Base-by-base conservation (phyloP, 495 filamentous ascomycete genomes). In the Xylaria grammica region DNA sequence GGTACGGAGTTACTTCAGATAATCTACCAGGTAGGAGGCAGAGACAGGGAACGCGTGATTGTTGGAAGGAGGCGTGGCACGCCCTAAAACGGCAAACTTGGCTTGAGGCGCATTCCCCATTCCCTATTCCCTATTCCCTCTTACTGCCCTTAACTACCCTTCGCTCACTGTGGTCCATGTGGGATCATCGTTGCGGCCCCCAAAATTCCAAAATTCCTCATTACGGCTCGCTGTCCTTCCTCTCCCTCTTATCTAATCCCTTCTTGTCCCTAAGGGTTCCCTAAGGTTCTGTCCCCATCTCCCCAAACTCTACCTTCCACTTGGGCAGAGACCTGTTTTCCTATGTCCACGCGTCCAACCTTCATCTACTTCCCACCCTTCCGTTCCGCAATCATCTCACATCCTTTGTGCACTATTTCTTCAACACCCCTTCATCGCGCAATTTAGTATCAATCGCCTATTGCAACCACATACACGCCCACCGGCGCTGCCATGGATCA, bases 401-500 rank as follows among this genome's bases (percentile, higher is more conserved):
- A 46, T 40, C 26, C 22, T 34, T 49, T 13, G 36, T 60, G 36
- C 56, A n/a, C 22, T 30, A 17, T 50, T 29, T 27, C 46, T 32
- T 40, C 48, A 42, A 44, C 4, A 32, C 24, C 13, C n/a, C 38
- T 44, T n/a, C 54, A 10, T 30, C 11, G 26, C 49, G 7, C 26
- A 51, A 29, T 17, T 9, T 15, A 51, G 19, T 30, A 27, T 2
- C 22, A 5, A 48, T 22, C 13, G 11, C 49, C n/a, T 52, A 1
- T 4, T 34, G 34, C 19, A 17, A 36, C 19, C 2, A 34, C 29
- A 10, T n/a, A n/a, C 10, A 26, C 45, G 26, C 30, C n/a, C 44
- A 22, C 27, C 52, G 30, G 30, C 38, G 15, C 5, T 9, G 46
- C 6, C 5, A 73, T 73, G 71, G 68, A 68, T 17, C 63, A 56